Evolutionary conservation across 2,329 filamentous ascomycete species (phyloP).

Genomic region (Fusarium succisae): DNA sequence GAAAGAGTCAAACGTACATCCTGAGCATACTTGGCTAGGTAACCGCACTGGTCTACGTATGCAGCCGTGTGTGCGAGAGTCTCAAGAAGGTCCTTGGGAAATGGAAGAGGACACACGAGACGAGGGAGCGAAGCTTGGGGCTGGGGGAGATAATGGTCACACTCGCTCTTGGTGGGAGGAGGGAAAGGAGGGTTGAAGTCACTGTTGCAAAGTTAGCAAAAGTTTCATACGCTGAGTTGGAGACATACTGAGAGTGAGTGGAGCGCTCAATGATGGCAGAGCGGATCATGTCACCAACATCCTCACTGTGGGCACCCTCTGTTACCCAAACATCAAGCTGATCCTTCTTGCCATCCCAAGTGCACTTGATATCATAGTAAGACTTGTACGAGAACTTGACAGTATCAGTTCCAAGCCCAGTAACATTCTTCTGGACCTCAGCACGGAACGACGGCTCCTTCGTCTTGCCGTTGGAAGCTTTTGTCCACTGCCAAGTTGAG

Average conservation of each 20-base stretch:
- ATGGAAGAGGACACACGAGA: slow-evolving; percentile 7
- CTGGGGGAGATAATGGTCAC: slow-evolving; percentile 26
- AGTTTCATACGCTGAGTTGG: fast-evolving
- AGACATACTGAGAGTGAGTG: slow-evolving; percentile 11
- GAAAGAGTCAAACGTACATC: neutral
- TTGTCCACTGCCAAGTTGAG: slow-evolving; percentile 30
- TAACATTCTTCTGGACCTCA: neutral
- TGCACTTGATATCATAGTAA: slow-evolving; percentile 25
- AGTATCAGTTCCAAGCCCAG: neutral
- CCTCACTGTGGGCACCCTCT: neutral
- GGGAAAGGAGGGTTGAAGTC: neutral
- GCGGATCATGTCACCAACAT: slow-evolving; percentile 9
- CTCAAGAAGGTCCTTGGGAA: slow-evolving; percentile 19
- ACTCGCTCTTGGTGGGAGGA: neutral
- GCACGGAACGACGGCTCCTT: slow-evolving; percentile 14
- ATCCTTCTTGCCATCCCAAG: slow-evolving; percentile 21
- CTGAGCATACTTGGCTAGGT: slow-evolving; percentile 30
- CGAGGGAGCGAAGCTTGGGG: slow-evolving; percentile 14
- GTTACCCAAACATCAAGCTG: slow-evolving; percentile 19
- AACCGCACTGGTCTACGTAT: slow-evolving; percentile 28
- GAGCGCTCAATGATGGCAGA: slow-evolving; percentile 15
- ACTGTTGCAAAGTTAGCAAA: neutral
- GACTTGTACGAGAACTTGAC: slow-evolving; percentile 17
- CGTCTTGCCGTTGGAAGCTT: neutral
- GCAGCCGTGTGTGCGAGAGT: slow-evolving; percentile 19